phyloP scores from a whole-genome alignment of 1,284 basidiomycete genomes.

The Macrocybe sp. region DNA sequence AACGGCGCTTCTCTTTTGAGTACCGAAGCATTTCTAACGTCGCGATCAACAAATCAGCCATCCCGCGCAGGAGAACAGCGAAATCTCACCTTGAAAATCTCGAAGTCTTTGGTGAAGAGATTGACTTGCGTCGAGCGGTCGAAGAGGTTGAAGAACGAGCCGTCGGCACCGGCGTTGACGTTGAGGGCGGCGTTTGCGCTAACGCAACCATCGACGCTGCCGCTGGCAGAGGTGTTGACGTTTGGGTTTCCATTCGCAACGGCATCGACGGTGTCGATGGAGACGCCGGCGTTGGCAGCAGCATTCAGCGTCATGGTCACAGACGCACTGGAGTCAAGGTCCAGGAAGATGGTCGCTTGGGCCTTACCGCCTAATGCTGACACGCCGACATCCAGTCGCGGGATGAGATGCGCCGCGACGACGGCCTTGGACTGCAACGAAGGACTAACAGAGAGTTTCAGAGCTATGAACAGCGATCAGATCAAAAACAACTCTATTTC shows the following conservation, averaged over 20 bases:
- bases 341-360: slow-evolving; percentile 35
- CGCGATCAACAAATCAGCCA: no score
- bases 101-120: slow-evolving; percentile 7
- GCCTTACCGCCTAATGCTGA: slow-evolving; percentile 30
- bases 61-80: no score
- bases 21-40: no score
- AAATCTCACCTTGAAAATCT: neutral
- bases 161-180: slow-evolving; percentile 10
- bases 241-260: no score
- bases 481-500: slow-evolving; percentile 1
- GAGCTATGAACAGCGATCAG: slow-evolving; percentile 22
- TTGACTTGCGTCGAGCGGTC: slow-evolving; percentile 6
- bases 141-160: slow-evolving; percentile 8
- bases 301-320: slow-evolving; percentile 31
- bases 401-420: slow-evolving; percentile 44
- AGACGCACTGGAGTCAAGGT: slow-evolving; percentile 38
- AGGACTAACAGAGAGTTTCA: slow-evolving; percentile 37
- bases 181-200: neutral
- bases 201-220: no score
- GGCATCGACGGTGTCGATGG: no score
- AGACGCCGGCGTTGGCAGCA: no score
- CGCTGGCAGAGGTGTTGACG: no score
- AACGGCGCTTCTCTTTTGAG: no score
- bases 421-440: slow-evolving; percentile 33
- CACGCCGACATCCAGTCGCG: slow-evolving; percentile 40